Evolutionary conservation across 192 early-diverging fungal genomes (phyloP), one percentile per base, ranked within the genome.

Genomic region (Backusella parvicylindrica): DNA sequence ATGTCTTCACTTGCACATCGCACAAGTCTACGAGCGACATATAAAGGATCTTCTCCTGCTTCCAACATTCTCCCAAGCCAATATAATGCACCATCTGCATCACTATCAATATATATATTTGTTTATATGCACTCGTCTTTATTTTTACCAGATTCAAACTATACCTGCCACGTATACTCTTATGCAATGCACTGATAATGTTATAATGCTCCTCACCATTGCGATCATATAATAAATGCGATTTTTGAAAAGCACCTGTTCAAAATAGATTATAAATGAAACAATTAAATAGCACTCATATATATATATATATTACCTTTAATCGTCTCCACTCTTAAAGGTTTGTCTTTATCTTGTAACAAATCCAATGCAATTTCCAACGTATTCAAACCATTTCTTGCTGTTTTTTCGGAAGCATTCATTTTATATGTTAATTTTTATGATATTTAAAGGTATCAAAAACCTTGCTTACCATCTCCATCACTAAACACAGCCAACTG

Each of bases 61-160:
- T 89, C 90, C 3, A 97, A 82, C 95, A 97, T 97, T 3, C 96
- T 84, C 1, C 94, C 94, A 12, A 97, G 81, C 96, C 96, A 96
- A 79, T 97, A 97, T 2, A 96, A 79, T 15, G 90, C 87, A 0
- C 92, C 93, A 84, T 94, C 89, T 7, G 78, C 88, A 78, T 95
- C 92, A 71, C 90, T 87, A 69, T 73, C 38, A 64, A 50, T 21
- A 38, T 71, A 9, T 7, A 6, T 30, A 0, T 30, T 28, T 28
- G 47, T 28, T 12, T n/a, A 12, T 12, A 33, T 64, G 3, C 21
- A 5, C 3, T 28, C 13, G 6, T 32, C 31, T 13, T 12, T 4
- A n/a, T n/a, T n/a, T n/a, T n/a, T n/a, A n/a, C n/a, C n/a, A n/a
- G 6, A 18, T 11, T 64, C 26, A 63, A 8, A 5, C 9, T 70